phyloP scores from a whole-genome alignment of 805 yeast species.

The Candida alai region DNA sequence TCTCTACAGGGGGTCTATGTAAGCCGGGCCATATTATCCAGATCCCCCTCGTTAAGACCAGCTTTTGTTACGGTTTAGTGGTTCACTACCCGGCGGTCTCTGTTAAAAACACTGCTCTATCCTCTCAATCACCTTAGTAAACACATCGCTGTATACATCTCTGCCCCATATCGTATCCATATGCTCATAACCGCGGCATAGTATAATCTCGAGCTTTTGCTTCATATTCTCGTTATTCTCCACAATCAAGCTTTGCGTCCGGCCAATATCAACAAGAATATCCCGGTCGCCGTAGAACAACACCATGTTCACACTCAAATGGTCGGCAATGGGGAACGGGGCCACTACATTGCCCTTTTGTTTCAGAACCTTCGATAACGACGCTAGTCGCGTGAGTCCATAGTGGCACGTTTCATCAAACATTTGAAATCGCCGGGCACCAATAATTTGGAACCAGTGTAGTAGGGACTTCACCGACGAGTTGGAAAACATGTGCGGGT shows the following conservation, averaged over 20 bases:
- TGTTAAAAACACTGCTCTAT: no score
- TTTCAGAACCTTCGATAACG: constrained; percentile 14
- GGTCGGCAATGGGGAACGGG: constrained; percentile 28
- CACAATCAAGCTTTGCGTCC: constrained; percentile 19
- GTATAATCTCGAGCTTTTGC: constrained; percentile 16
- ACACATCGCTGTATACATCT: constrained; percentile 23
- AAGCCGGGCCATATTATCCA: no score
- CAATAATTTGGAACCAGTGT: constrained; percentile 33
- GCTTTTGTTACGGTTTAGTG: no score
- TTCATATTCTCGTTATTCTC: constrained; percentile 22
- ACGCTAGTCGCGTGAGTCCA: constrained; percentile 21
- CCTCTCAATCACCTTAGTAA: constrained; percentile 15
- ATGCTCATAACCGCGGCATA: constrained; percentile 26
- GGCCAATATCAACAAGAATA: constrained; percentile 25
- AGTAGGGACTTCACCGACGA: constrained; percentile 25
- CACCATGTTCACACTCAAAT: constrained; percentile 24
- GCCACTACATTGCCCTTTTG: constrained; percentile 18
- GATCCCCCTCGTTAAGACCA: no score
- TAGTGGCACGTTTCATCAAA: constrained; percentile 24
- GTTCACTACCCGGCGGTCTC: no score
- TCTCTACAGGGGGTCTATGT: no score
- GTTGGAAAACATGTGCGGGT: constrained; percentile 29
- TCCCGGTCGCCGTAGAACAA: constrained; percentile 28
- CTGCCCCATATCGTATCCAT: constrained; percentile 32
- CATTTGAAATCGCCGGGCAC: constrained; percentile 28